Percentiles rank a stretch among this genome's conserved stretches.
Conservation (phyloP, 805 yeast genomes). For the Vanderwaltozyma verrucispora region DNA sequence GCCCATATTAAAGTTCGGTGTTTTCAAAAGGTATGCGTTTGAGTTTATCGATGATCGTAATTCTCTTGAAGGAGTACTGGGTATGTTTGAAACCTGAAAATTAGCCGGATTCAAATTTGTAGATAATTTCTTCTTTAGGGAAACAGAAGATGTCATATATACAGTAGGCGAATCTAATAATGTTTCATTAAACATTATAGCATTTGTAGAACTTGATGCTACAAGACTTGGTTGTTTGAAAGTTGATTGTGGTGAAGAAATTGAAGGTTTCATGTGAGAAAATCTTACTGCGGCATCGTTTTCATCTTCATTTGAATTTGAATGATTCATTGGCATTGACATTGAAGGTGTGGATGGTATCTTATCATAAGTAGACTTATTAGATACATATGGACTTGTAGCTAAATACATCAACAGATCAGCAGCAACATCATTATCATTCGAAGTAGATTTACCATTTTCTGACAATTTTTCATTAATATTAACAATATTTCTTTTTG, state of each 20-base stretch:
- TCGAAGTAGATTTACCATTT: background rate
- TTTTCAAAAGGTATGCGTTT: slow-evolving; percentile 13
- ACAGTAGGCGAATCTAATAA: slow-evolving; percentile 23
- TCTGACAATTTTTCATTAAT: background rate
- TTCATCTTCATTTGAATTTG: slow-evolving; percentile 2
- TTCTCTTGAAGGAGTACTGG: slow-evolving; percentile 25
- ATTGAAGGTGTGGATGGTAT: slow-evolving; percentile 24
- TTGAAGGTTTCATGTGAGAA: slow-evolving; percentile 22
- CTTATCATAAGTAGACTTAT: slow-evolving; percentile 3
- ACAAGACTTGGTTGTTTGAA: slow-evolving; percentile 18
- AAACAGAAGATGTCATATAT: slow-evolving; percentile 8
- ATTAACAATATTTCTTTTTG: slow-evolving; percentile 4
- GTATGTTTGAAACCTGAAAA: slow-evolving; percentile 5
- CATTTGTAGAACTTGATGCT: background rate
- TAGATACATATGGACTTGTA: slow-evolving; percentile 22
- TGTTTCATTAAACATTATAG: slow-evolving; percentile 9
- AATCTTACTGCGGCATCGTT: slow-evolving; percentile 18
- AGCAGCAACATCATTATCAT: slow-evolving; percentile 25
- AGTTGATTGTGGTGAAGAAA: slow-evolving; percentile 24
- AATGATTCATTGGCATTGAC: background rate
- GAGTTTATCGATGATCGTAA: slow-evolving; percentile 7
- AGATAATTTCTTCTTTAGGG: slow-evolving; percentile 10
- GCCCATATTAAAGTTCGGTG: slow-evolving; percentile 29
- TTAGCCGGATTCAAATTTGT: background rate
- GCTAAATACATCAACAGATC: slow-evolving; percentile 29